These are phyloP conservation scores for Platanthera guangdongensis DNA, from an alignment of 106 monocot genomes.

Conservation along the genomic window DNA sequence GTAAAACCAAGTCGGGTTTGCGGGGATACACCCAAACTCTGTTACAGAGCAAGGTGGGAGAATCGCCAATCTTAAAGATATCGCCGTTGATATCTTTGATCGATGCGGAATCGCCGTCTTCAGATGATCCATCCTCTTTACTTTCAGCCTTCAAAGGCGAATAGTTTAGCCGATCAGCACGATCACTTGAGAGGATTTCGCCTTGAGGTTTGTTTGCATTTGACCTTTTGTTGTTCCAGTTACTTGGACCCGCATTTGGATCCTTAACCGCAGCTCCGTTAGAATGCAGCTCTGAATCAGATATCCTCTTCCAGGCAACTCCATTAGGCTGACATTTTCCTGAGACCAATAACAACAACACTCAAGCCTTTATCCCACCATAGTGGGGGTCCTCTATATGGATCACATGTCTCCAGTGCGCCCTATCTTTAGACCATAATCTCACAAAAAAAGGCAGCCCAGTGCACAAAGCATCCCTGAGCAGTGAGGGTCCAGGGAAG, in stretches of 20 bases:
- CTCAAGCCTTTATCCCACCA: too few relatives aligned
- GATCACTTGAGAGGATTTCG: not conserved
- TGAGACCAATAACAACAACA: too few relatives aligned
- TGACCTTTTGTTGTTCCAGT: not conserved
- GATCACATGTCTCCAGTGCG: too few relatives aligned
- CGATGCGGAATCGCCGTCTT: not conserved
- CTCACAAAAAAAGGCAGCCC: too few relatives aligned
- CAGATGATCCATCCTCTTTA: not conserved
- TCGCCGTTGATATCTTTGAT: not conserved
- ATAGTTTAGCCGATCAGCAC: not conserved
- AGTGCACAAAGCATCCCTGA: too few relatives aligned
- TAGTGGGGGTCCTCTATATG: too few relatives aligned
- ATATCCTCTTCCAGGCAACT: not conserved
- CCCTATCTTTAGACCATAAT: too few relatives aligned
- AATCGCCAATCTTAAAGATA: not conserved
- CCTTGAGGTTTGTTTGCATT: not conserved
- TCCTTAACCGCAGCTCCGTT: not conserved
- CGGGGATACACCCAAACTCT: slow-evolving; percentile 48
- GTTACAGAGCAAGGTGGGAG: slow-evolving; percentile 15
- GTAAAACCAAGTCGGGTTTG: slow-evolving; percentile 30
- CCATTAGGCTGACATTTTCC: too few relatives aligned
- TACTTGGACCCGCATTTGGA: not conserved
- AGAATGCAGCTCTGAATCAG: not conserved
- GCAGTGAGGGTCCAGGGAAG: too few relatives aligned
- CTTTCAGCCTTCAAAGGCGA: not conserved